phyloP scores from a whole-genome alignment of 345 rosid species.

The Camelina sativa region DNA sequence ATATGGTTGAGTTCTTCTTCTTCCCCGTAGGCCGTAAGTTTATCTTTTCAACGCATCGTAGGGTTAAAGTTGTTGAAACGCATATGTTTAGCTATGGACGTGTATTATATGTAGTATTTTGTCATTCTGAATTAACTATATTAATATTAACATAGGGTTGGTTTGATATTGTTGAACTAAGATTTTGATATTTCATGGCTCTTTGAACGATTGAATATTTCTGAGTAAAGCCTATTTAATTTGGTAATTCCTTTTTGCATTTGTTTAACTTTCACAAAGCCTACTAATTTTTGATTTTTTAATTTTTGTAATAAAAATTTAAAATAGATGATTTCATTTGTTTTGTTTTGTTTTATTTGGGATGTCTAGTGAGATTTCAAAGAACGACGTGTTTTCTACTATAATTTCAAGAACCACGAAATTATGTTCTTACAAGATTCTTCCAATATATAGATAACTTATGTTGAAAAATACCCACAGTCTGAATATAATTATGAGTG shows the following conservation, averaged over 20 bases:
- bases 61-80: conserved; percentile 27
- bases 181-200: conserved; percentile 8
- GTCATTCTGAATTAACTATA: background rate
- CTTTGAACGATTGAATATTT: conserved; percentile 4
- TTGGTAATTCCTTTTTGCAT: background rate
- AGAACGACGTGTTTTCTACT: background rate
- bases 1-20: background rate
- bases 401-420: conserved; percentile 8
- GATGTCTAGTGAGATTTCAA: conserved; percentile 5
- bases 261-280: background rate
- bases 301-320: too few species aligned
- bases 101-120: background rate
- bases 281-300: too few species aligned
- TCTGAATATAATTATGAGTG: background rate
- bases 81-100: background rate
- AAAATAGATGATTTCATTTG: background rate
- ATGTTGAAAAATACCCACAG: background rate
- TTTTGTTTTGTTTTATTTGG: background rate
- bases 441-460: background rate
- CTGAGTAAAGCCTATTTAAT: background rate
- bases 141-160: conserved; percentile 13
- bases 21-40: conserved; percentile 24
- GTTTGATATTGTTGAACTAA: conserved; percentile 37
- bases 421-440: background rate
- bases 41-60: conserved; percentile 28